Evolutionary conservation across 768 basidiomycete genomes (phyloP), one percentile per base, ranked within the genome.

Genomic region (Kwoniella mangroviensis): DNA sequence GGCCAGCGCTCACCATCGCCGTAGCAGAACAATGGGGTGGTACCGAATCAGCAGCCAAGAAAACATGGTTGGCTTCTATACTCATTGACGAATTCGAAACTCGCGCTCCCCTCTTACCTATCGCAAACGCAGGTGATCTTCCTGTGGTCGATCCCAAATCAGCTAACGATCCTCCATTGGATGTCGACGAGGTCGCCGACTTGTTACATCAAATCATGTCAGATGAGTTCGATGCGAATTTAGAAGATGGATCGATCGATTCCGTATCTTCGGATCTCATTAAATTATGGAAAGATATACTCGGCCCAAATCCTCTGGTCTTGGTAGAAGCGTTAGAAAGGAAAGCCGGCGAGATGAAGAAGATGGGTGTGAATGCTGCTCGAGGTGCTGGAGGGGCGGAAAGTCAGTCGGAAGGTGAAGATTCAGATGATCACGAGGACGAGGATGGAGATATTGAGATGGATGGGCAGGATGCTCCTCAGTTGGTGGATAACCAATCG

Each of bases 1-100:
- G 95, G 95, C 88, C 92, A 55, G 92, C 90, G 2, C 87, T 98
- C 28, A 90, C 90, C 52, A 85, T 96, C 77, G 95, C 94, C 42
- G 89, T 98, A 45, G 88, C 91, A 72, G 88, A 94, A 75, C 84
- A 85, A 72, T 96, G 94, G 94, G 95, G 94, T 28, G 94, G 94
- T 3, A 88, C 90, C 21, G 88, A 88, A 28, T 87, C 88, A 11
- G 79, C 82, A 5, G 85, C 87, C 65, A 97, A 96, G 84, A 89
- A 90, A 56, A 91, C 88, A 22, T 95, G 93, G 92, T 86, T 97
- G 19, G 92, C 91, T 12, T 89, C 90, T 5, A 72, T 71, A 40
- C 54, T 84, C 40, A 74, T 83, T 19, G 83, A 84, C 70, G 74
- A 79, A 45, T 84, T 82, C 53, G 83, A 84, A 90, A 92, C 74